phyloP scores from a whole-genome alignment of 1,284 basidiomycete genomes.

The Malassezia caprae region DNA sequence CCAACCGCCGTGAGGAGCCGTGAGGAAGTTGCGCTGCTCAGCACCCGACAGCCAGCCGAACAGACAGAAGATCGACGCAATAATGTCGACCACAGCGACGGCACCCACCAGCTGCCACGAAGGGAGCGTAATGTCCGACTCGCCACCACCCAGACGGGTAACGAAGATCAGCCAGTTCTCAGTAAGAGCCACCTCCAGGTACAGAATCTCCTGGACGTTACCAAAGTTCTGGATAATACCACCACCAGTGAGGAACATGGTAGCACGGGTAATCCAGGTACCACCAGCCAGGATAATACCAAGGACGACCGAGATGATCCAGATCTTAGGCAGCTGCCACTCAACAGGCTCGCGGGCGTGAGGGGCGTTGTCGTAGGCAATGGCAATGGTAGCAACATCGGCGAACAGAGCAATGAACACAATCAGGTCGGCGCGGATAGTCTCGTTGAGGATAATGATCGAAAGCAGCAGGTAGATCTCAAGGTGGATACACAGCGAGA shows the following conservation, averaged over 20 bases:
- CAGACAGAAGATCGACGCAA: conserved; percentile 53
- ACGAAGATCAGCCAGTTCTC: conserved; percentile 56
- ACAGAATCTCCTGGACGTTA: conserved; percentile 53
- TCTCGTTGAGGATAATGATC: conserved; percentile 55
- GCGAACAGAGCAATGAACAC: conserved; percentile 57
- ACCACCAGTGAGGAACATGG: conserved; percentile 52
- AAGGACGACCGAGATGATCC: conserved; percentile 53
- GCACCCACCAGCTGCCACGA: conserved; percentile 54
- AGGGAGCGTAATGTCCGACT: conserved; percentile 50
- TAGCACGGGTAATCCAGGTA: conserved; percentile 55
- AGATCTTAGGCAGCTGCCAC: conserved; percentile 57
- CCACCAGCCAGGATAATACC: conserved; percentile 52
- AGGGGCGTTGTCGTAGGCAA: conserved; percentile 55
- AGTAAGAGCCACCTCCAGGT: conserved; percentile 56
- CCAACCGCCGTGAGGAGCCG: conserved; percentile 48
- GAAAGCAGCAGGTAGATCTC: conserved; percentile 54
- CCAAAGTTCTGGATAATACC: conserved; percentile 56
- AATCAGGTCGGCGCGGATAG: conserved; percentile 55
- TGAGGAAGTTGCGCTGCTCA: conserved; percentile 48
- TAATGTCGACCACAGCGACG: conserved; percentile 53
- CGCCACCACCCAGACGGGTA: conserved; percentile 49
- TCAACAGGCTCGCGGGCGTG: conserved; percentile 54
- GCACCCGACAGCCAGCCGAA: conserved; percentile 56
- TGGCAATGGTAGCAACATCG: conserved; percentile 53
- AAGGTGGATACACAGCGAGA: conserved; percentile 54